Evolutionary conservation across 2,329 filamentous ascomycete genomes (phyloP).

Genomic region (Xylaria sp.): DNA sequence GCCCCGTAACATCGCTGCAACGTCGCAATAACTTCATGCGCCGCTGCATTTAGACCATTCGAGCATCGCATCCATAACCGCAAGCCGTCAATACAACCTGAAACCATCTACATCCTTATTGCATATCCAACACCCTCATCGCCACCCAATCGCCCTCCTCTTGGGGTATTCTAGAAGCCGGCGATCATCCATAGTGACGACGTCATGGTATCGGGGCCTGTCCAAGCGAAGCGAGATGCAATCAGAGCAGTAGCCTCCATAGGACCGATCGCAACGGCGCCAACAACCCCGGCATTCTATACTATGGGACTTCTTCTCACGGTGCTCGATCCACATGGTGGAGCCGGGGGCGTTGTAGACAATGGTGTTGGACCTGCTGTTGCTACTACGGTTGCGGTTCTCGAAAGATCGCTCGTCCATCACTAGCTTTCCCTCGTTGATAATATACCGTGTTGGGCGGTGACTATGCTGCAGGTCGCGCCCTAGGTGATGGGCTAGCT

Average conservation of each 20-base stretch:
- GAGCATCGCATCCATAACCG: neutral
- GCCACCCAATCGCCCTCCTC: constrained; percentile 23
- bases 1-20: neutral
- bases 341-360: constrained; percentile 39
- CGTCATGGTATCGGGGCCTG: constrained; percentile 7
- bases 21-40: neutral
- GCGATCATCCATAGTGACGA: neutral
- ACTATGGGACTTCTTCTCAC: neutral
- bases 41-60: neutral
- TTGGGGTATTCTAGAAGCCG: constrained; percentile 18
- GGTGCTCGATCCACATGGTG: constrained; percentile 27
- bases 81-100: neutral
- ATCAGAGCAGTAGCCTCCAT: constrained; percentile 32
- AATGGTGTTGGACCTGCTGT: constrained; percentile 31
- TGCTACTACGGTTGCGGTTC: neutral
- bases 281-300: constrained; percentile 27
- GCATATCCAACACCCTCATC: neutral
- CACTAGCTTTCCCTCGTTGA: constrained; percentile 38
- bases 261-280: constrained; percentile 20
- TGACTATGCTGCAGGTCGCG: constrained; percentile 27
- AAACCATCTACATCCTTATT: neutral
- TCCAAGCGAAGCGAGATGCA: constrained; percentile 23
- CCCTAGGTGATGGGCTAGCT: constrained; percentile 27
- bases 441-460: constrained; percentile 33
- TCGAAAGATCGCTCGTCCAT: constrained; percentile 31